These are phyloP conservation scores for Solanum okadae DNA, from an alignment of 257 asterid genomes.

Conservation along the genomic window DNA sequence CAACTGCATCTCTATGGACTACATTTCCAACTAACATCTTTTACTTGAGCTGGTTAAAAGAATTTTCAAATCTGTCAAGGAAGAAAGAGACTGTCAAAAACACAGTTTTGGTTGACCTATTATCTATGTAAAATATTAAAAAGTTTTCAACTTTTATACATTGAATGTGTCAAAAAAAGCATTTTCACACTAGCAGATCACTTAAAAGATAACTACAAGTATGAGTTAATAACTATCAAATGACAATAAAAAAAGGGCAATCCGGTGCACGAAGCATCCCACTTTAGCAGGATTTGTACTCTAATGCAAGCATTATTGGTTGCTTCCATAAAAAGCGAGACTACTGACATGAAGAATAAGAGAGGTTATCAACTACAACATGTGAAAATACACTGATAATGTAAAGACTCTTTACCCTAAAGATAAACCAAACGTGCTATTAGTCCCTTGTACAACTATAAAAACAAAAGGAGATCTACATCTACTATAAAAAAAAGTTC, in stretches of 20 bases:
- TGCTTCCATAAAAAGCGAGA: not conserved
- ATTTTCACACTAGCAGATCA: not conserved
- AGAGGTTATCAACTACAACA: not conserved
- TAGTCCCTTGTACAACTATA: not conserved
- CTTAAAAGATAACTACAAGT: not conserved
- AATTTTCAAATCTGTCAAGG: not conserved
- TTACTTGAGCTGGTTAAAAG: not conserved
- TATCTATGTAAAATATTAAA: not conserved
- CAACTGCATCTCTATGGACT: not conserved
- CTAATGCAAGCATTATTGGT: not conserved
- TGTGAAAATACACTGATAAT: not conserved
- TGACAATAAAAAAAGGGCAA: not conserved
- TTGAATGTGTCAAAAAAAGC: not conserved
- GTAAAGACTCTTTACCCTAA: not conserved
- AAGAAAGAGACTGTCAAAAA: not conserved
- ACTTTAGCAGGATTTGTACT: not conserved
- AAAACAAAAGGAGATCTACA: not conserved
- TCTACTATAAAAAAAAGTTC: not conserved
- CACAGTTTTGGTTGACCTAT: not conserved
- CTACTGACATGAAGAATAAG: not conserved
- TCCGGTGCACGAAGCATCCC: not conserved
- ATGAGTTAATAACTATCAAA: not conserved
- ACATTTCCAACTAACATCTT: not conserved
- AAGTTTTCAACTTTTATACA: not conserved
- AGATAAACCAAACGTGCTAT: not conserved